Evolutionary conservation across 164 flowering plant genomes (phyloP), one percentile per base, ranked within the genome.

Genomic region (Berberis vulgaris): DNA sequence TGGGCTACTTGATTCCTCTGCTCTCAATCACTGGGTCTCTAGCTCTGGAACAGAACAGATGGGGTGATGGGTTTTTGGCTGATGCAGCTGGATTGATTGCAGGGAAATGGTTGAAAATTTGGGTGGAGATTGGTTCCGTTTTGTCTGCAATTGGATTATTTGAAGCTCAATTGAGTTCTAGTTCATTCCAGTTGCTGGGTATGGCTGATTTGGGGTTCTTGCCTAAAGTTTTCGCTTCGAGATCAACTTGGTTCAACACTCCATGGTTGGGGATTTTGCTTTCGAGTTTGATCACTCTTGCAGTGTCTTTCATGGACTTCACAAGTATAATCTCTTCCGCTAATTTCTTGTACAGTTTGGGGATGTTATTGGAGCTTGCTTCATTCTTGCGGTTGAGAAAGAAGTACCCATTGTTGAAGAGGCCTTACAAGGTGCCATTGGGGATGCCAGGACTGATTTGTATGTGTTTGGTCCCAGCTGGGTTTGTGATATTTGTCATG

Each of bases 351-450:
- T 86, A 86, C 47, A 77, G 84, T 65, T 63, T 81, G 62, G 86
- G 86, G n/a, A 86, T 86, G 91, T 42, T 84, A 12, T 49, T 86
- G 53, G 91, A 86, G 56, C 80, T 84, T 55, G 76, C 88, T 1
- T 77, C 88, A 1, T 86, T 84, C 52, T 59, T 81, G 3, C 77
- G 88, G 84, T 59, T 86, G 69, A 72, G 88, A 68, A 66, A 62
- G 69, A 86, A 80, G 66, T 13, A 62, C 44, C 82, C 83, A 3
- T 40, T 4, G 7, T 6, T 71, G 57, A 66, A 72, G 67, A 79
- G 90, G 71, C 87, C 87, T 1, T 85, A 67, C 38, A 70, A 59
- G 50, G 84, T 85, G 39, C 84, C 82, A 2, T 1, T 80, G 70
- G 66, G 67, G 10, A 7, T 75, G 57, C 72, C 73, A 4, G 78